Evolutionary conservation across 345 rosid genomes (phyloP).

Genomic region (Salix brachista): DNA sequence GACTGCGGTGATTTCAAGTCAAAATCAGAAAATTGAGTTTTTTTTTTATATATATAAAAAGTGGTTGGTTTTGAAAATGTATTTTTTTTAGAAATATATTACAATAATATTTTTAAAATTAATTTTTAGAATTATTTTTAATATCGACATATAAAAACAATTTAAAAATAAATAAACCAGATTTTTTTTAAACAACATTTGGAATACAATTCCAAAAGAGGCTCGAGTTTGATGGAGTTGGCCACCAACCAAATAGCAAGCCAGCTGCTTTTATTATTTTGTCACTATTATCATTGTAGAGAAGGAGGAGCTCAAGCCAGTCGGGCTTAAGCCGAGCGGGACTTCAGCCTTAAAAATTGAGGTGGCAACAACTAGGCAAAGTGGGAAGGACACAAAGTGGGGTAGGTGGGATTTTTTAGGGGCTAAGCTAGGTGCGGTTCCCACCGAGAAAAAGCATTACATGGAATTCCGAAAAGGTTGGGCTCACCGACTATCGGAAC

Average conservation of each 20-base stretch:
- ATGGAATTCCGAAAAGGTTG: slow-evolving; percentile 11
- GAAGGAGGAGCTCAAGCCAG: background rate
- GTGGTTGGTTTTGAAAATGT: too few relatives aligned
- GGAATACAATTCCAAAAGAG: too few relatives aligned
- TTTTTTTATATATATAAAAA: too few relatives aligned
- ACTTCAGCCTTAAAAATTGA: slow-evolving; percentile 1
- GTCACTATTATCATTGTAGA: background rate
- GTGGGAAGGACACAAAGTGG: background rate
- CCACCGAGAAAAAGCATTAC: background rate
- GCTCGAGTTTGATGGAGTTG: background rate
- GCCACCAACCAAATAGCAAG: slow-evolving; percentile 3
- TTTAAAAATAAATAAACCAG: too few relatives aligned
- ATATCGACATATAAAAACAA: too few relatives aligned
- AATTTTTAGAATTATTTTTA: too few relatives aligned
- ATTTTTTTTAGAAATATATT: too few relatives aligned
- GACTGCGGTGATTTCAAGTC: too few relatives aligned
- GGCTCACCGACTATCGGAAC: background rate
- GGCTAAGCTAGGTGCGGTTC: slow-evolving; percentile 18
- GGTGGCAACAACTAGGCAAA: slow-evolving; percentile 17
- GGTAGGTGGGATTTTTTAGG: slow-evolving; percentile 22
- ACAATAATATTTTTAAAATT: too few relatives aligned
- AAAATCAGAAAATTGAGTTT: too few relatives aligned
- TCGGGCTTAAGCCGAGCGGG: background rate
- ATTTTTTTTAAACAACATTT: too few relatives aligned
- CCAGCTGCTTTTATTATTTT: background rate